Evolutionary conservation across 2,329 filamentous ascomycete species (phyloP).

Genomic region (Ophiosphaerella korrae): DNA sequence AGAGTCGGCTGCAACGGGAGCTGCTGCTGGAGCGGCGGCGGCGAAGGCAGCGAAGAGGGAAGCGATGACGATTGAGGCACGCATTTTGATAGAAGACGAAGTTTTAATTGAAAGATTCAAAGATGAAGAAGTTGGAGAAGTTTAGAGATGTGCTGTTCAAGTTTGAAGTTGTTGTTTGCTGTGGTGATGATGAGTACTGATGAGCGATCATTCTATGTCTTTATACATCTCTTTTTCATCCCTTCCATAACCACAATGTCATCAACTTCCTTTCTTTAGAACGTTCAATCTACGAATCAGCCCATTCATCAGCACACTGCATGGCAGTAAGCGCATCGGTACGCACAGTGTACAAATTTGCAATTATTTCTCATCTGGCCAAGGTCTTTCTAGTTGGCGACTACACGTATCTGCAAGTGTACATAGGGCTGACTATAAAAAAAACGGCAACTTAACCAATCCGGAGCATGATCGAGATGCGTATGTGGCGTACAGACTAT

Average conservation of each 20-base stretch:
- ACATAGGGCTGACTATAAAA: neutral
- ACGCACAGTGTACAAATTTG: neutral
- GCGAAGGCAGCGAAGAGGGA: slow-evolving; percentile 16
- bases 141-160: neutral
- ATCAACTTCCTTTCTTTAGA: neutral
- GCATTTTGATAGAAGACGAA: slow-evolving; percentile 10
- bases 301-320: neutral
- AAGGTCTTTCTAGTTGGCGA: neutral
- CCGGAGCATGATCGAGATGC: neutral
- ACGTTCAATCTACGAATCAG: neutral
- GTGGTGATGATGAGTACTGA: neutral
- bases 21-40: slow-evolving; percentile 6
- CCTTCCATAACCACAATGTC: neutral
- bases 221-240: neutral
- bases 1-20: neutral
- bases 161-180: neutral
- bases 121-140: neutral
- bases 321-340: neutral
- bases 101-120: neutral
- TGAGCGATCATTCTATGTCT: neutral
- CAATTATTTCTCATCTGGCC: neutral
- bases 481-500: neutral
- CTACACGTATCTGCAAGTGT: neutral
- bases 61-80: slow-evolving; percentile 14
- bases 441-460: neutral